Base-by-base conservation (phyloP, 805 yeast species). In the Maudiozyma saulgeensis region DNA sequence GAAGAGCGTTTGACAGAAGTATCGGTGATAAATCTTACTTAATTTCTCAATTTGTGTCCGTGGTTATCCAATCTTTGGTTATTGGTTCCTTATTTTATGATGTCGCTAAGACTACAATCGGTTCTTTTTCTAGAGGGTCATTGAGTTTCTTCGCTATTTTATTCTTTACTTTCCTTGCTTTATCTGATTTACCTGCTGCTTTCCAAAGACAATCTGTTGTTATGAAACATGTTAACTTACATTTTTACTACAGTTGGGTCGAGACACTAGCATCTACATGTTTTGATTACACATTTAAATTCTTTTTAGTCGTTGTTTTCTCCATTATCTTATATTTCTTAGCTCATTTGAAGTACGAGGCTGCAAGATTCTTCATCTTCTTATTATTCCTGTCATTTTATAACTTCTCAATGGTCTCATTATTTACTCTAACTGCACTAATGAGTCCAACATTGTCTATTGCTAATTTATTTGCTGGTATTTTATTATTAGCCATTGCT, bases 181-280 rank as follows among this genome's bases (percentile, higher is more conserved):
- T 80, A 56, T 76, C 81, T 54, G 86, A 81, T 60, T 74, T 75
- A 49, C 68, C 74, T 46, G 64, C 67, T 32, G 58, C 75, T 57
- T 69, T 78, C 59, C 73, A 66, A 42, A 69, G 76, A 41, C 72
- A 80, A 48, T 69, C 76, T 40, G 74, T 84, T 53, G 76, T 82
- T 35, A 76, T 71, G 55, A 83, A 84, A 59, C 91, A 84, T 58
- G 76, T 79, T 55, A 72, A 75, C 50, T 81, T 80, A 56, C 78
- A 82, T 9, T 75, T 82, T 55, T 84, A 84, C 61, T 74, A 78
- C 41, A 84, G 86, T 9, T 75, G 86, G 37, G 78, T 82, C 9
- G 88, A 84, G 61, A 84, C 85, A 1, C 54, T 84, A 6, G 81
- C 86, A 0, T 67, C 79, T 6, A 70, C 80, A 44, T 52, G 80